Evolutionary conservation across 371 early-diverging fungal species (phyloP), one percentile per base, ranked within the genome.

Genomic region (Spraguea lophii): DNA sequence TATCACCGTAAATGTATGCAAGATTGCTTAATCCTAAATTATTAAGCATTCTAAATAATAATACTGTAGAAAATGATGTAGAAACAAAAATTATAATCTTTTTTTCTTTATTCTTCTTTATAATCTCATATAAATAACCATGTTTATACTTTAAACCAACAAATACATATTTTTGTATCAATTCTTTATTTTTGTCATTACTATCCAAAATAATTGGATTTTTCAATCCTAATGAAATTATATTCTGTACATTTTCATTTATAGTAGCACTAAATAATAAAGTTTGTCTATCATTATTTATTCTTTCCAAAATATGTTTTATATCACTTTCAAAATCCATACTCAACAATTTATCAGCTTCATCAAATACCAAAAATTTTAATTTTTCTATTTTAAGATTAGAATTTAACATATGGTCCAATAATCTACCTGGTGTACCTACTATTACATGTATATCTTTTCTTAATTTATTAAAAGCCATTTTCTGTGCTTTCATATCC

Each of bases 351-450:
- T 89, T 78, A 77, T 71, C 95, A 2, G 91, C 90, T 69, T 95
- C 97, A 69, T 95, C 94, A 74, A 92, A 85, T 0, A 93, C 90
- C 54, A 95, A 75, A 58, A 85, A 88, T 68, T 88, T 83, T 30
- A 92, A 78, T 76, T 22, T 78, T 52, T 77, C 75, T 41, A 89
- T 58, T 57, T 81, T 83, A 48, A 86, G 61, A 40, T 81, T 80
- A 78, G 84, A 87, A 70, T 78, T 76, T 1, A 79, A 75, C n/a
- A 84, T 74, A 70, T 91, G 76, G 69, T 91, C 88, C 82, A 82
- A 83, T 40, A 92, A 72, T 58, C 98, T 82, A 26, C 94, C 94
- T 0, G 94, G 94, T 1, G 97, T 93, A 7, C 88, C 94, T 7
- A 93, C 80, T 51, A 95, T 73, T 25, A 95, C 77, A 61, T 98